These are phyloP conservation scores for Martiniozyma asiatica DNA, from an alignment of 1,139 yeast species.

Conservation along the genomic window DNA sequence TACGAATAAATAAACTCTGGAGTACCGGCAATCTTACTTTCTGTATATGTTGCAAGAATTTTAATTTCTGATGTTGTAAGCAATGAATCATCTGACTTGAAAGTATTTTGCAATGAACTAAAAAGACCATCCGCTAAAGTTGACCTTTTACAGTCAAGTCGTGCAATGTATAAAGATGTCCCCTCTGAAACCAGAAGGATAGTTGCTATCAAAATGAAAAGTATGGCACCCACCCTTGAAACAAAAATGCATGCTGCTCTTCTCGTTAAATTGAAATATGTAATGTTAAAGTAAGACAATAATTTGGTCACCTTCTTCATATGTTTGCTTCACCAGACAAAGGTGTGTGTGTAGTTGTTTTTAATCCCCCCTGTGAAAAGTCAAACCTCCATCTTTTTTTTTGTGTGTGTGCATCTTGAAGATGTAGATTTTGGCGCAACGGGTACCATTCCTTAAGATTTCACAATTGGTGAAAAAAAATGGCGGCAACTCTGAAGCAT, in stretches of 20 bases:
- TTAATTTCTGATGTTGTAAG: constrained; percentile 41
- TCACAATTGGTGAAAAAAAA: no score
- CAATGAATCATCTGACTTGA: constrained; percentile 14
- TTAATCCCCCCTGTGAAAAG: no score
- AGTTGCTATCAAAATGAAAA: no score
- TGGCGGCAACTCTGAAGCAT: constrained; percentile 14
- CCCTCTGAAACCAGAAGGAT: constrained; percentile 11
- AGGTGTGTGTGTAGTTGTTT: no score
- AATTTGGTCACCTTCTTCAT: no score
- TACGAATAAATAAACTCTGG: constrained; percentile 39
- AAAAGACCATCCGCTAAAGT: constrained; percentile 43
- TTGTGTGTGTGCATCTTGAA: no score
- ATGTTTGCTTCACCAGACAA: no score
- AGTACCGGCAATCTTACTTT: constrained; percentile 33
- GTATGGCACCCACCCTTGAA: constrained; percentile 1
- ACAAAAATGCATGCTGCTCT: neutral
- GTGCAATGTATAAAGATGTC: constrained; percentile 30
- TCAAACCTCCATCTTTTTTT: no score
- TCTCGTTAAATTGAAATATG: no score
- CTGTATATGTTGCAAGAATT: constrained; percentile 35
- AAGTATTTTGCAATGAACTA: constrained; percentile 31
- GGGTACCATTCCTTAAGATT: no score
- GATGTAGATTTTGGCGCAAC: no score
- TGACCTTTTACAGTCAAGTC: constrained; percentile 36
- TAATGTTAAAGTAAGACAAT: no score